Base-by-base conservation (phyloP, 1,139 yeast species). In the Zygoascus hellenicus region DNA sequence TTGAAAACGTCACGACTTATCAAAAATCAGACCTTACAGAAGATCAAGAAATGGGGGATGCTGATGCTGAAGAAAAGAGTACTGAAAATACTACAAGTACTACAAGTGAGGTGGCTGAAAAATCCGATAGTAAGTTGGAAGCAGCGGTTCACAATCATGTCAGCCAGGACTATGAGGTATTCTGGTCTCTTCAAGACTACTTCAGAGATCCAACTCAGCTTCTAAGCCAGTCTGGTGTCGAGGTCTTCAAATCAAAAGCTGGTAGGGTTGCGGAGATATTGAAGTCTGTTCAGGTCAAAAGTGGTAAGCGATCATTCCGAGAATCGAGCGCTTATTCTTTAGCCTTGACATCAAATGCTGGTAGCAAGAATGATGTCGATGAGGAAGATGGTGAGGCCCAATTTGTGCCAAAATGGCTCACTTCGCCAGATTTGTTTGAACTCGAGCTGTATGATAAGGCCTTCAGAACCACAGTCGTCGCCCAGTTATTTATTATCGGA, bases 361-460 rank as follows among this genome's bases (percentile, higher is more conserved):
- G 22, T 7, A 30, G 13, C 10, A 10, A n/a, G 16, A 22, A 30
- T 6, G 43, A 15, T 9, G 42, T 13, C 3, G 44, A 43, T 15
- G 45, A 45, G 3, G 54, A 45, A 26, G 42, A 45, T 11, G 50
- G 50, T 11, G 51, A 40, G 1, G 48, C 48, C 9, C 50, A 58
- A 7, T 60, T 61, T 49, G 61, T 60, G 9, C 69, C 70, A 19
- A 66, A 65, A 49, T 66, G 69, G 68, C 56, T 66, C 15, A 67
- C 71, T 2, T 54, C 61, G 34, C 55, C 57, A 1, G 63, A 63
- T 32, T 51, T 67, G 31, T 66, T 67, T 50, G 63, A 62, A 15
- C 54, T 66, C n/a, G 67, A 67, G 48, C 57, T 68, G 4, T 55
- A 60, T 19, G 72, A 68, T 46, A 46, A 53, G n/a, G 35, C 59